These are phyloP conservation scores for Trichodelitschia bisporula DNA, from an alignment of 495 filamentous ascomycete species.

Conservation along the genomic window DNA sequence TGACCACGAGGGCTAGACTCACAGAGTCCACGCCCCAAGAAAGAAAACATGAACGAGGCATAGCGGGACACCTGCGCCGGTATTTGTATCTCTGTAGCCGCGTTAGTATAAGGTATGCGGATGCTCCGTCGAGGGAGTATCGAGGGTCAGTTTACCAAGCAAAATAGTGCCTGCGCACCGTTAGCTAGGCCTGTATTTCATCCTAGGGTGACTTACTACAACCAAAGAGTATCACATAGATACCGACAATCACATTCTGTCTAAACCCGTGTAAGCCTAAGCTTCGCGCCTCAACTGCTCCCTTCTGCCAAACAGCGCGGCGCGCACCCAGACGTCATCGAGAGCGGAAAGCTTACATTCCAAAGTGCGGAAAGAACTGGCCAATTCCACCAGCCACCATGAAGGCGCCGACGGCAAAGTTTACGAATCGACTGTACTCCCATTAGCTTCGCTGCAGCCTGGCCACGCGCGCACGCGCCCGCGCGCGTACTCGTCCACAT, in stretches of 20 bases:
- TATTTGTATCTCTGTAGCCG: constrained; percentile 86
- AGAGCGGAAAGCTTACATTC: constrained; percentile 22
- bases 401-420: constrained; percentile 64
- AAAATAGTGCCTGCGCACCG: constrained; percentile 26
- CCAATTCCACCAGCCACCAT: constrained; percentile 79
- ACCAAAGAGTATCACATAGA: constrained; percentile 79
- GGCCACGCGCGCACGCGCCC: neutral
- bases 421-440: constrained; percentile 57
- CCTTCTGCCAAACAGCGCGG: neutral
- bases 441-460: constrained; percentile 3
- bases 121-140: too few relatives aligned
- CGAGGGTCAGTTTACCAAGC: constrained; percentile 18
- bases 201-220: constrained; percentile 29
- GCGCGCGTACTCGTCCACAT: constrained; percentile 2
- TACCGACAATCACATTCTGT: constrained; percentile 47
- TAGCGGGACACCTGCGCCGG: constrained; percentile 80
- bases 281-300: neutral
- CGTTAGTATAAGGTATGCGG: too few relatives aligned
- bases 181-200: constrained; percentile 3
- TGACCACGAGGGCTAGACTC: constrained; percentile 18
- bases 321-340: constrained; percentile 7
- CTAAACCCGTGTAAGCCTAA: constrained; percentile 14
- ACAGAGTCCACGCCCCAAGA: constrained; percentile 89
- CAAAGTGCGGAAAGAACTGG: constrained; percentile 45
- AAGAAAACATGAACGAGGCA: constrained; percentile 92